Evolutionary conservation across 2,329 filamentous ascomycete genomes (phyloP), one percentile per base, ranked within the genome.

Genomic region (Phaeosphaeriaceae sp.): DNA sequence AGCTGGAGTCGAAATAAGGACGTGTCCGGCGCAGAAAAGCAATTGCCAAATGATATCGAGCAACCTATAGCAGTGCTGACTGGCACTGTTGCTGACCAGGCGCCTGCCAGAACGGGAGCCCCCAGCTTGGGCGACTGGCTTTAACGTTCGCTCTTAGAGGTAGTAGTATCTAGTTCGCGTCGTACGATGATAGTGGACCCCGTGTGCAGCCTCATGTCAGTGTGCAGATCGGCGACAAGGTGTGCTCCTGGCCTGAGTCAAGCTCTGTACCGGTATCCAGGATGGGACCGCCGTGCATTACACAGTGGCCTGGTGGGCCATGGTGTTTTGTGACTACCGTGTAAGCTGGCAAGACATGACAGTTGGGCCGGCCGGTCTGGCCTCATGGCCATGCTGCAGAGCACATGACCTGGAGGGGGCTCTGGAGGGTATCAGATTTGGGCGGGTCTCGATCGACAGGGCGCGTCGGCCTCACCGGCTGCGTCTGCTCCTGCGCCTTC

Each of bases 201-300:
- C 42, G 44, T 55, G 57, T 61, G 62, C 58, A 65, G 62, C 62
- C 57, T 63, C 60, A 52, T 56, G 52, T 55, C 54, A 33, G 54
- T 44, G 60, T 56, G 36, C 48, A 63, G 65, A 69, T 70, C 68
- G 69, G 60, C 69, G 65, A 70, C 33, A 47, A 61, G 45, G 54
- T 62, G 33, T 59, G 53, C 59, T 65, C 61, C 31, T 7, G 46
- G 41, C n/a, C n/a, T 46, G 51, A 48, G 56, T 44, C 42, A 48
- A 58, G 5, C 57, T 48, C 21, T 46, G 55, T 54, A 53, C 63
- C 57, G 51, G 48, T 40, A 44, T 54, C 58, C 58, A 58, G 56
- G 62, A 62, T 48, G 49, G 54, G 54, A 58, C 48, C 40, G 45
- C 42, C 41, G 49, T 60, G 63, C 58, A 68, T 56, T 48, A 36